Evolutionary conservation across 352 stramenopile genomes (phyloP), one percentile per base, ranked within the genome.

Genomic region (Phytopythium boreale): DNA sequence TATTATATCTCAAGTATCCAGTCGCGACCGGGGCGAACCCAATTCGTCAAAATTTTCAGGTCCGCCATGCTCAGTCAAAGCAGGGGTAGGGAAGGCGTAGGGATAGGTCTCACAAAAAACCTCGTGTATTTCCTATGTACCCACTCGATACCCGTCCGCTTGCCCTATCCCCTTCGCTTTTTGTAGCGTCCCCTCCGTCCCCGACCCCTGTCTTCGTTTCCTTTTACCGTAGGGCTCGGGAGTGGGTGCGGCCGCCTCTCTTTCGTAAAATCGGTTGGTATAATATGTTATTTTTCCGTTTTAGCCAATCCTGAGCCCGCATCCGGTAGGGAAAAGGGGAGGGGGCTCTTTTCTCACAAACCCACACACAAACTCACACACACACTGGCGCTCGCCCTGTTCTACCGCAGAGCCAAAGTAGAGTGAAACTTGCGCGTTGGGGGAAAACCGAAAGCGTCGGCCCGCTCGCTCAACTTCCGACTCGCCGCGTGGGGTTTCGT

Each of bases 1-100:
- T 34, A n/a, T n/a, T n/a, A n/a, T n/a, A n/a, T n/a, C 51, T 58
- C 51, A 58, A 59, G 34, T 47, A 59, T 59, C 53, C 53, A 59
- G 53, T 59, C 19, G 51, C 29, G 31, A 37, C 52, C 0, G 44
- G n/a, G 19, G 36, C 34, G 55, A 39, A 60, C 55, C 55, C 37
- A 59, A 60, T 17, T 37, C 9, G 9, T 31, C 34, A 12, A 53
- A 53, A 56, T 29, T 56, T 51, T 37, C 57, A 24, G 1, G 9
- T 46, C 19, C 41, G 19, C 19, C 44, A 29, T 41, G 10, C 4
- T 15, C 6, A 17, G 12, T 14, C n/a, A n/a, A n/a, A 15, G 14
- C 8, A 12, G 1, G 55, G 2, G 34, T 60, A 60, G 55, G 55
- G 15, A 19, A 49, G 31, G 55, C 55, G 55, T 60, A 60, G 55